Evolutionary conservation across 192 early-diverging fungal genomes (phyloP), one percentile per base, ranked within the genome.

Genomic region (Entophlyctis luteolus): DNA sequence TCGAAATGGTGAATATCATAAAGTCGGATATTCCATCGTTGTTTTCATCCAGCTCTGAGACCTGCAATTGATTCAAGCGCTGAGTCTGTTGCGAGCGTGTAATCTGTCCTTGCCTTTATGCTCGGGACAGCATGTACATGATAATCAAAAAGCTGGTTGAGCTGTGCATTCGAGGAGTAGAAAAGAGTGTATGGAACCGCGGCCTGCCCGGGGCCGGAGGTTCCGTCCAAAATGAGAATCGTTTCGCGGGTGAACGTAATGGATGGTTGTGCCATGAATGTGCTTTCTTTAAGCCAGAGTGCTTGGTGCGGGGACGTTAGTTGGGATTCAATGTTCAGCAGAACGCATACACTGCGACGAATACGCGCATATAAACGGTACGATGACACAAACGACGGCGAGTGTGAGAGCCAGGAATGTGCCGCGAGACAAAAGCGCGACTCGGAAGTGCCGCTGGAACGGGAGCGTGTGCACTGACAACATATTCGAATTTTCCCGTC

Each of bases 21-120:
- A 65, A 56, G 37, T 79, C 77, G 22, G 59, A 22, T 2, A 65
- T 58, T 18, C 77, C 77, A 57, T 79, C 77, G n/a, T 66, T 49
- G 35, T 75, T 52, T 18, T 22, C 32, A 46, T 79, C 77, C n/a
- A 73, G 20, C 23, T 79, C 73, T 20, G 59, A 12, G 28, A 71
- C 60, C 77, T 78, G 3, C 20, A 27, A 0, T 5, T n/a, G n/a
- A n/a, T n/a, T n/a, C n/a, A n/a, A n/a, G n/a, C n/a, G n/a, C n/a
- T n/a, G n/a, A n/a, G n/a, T n/a, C n/a, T n/a, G n/a, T n/a, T n/a
- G 34, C 4, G 14, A 69, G 34, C 8, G 67, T 27, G 32, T 18
- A 69, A 18, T 68, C 1, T 16, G 22, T 62, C 18, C 6, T 12
- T 14, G 72, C 73, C 54, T 73, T 63, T 3, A 75, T 68, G 16